Conservation (phyloP, 2,329 filamentous ascomycete species). For the Gyromitra esculenta region DNA sequence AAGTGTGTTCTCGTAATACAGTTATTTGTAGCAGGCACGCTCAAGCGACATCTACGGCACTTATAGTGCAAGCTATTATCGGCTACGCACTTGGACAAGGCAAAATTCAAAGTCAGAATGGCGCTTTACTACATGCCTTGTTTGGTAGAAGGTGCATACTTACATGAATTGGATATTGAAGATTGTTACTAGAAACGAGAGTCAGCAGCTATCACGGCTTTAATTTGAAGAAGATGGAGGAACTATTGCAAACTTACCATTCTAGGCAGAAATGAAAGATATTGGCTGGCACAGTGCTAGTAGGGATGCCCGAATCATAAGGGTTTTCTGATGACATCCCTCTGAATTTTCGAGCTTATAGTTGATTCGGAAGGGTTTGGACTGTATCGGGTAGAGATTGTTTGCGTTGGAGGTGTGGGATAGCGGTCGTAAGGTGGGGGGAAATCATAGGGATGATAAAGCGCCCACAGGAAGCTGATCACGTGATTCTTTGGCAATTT, state of each 20-base stretch:
- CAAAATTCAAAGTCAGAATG: too few species aligned
- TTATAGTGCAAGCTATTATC: slow-evolving; percentile 22
- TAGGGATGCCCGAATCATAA: too few species aligned
- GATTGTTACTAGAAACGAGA: slow-evolving; percentile 5
- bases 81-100: background rate
- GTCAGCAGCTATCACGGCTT: background rate
- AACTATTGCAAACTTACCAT: background rate
- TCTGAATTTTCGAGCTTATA: too few species aligned
- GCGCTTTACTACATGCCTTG: background rate
- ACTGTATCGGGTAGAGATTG: too few species aligned
- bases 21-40: slow-evolving; percentile 20
- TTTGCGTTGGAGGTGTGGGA: too few species aligned
- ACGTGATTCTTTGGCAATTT: too few species aligned
- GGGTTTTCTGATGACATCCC: too few species aligned
- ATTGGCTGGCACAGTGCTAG: background rate
- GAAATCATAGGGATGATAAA: too few species aligned
- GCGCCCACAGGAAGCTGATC: too few species aligned
- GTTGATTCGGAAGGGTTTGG: too few species aligned
- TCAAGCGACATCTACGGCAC: slow-evolving; percentile 18
- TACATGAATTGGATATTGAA: slow-evolving; percentile 20
- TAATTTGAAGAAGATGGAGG: background rate
- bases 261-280: slow-evolving; percentile 7
- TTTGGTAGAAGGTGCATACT: background rate
- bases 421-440: too few species aligned
- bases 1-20: slow-evolving; percentile 10